A percentile compares a stretch with the other conserved stretches of the same genome.
phyloP scores from a whole-genome alignment of 129 eudicot genomes.

The Arctium minus region DNA sequence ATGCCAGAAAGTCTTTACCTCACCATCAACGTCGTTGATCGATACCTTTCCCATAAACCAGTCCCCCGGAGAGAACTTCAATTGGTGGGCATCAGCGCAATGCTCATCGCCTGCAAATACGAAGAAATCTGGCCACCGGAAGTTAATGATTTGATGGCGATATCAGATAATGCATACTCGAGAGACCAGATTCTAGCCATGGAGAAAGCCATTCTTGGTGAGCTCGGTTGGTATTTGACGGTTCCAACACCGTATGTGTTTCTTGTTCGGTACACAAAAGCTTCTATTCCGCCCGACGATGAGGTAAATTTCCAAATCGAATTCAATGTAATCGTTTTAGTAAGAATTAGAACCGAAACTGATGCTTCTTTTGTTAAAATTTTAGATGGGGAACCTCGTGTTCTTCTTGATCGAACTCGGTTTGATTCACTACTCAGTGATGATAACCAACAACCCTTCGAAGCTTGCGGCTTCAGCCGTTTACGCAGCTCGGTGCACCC shows the following conservation, averaged over 20 bases:
- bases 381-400: constrained; percentile 82
- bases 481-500: constrained; percentile 72
- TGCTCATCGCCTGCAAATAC: constrained; percentile 87
- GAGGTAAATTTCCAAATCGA: constrained; percentile 35
- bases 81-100: constrained; percentile 71
- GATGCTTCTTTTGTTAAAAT: background rate
- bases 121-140: constrained; percentile 99
- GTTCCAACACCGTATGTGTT: constrained; percentile 96
- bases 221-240: constrained; percentile 77
- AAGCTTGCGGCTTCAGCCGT: constrained; percentile 90
- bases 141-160: constrained; percentile 66
- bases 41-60: constrained; percentile 53
- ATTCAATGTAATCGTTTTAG: background rate
- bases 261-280: constrained; percentile 69
- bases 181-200: constrained; percentile 64
- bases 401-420: constrained; percentile 84
- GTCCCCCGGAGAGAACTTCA: constrained; percentile 81
- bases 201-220: constrained; percentile 82
- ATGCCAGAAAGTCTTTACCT: constrained; percentile 81
- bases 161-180: constrained; percentile 72
- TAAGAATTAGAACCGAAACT: background rate
- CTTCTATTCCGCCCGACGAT: constrained; percentile 59
- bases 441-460: constrained; percentile 53
- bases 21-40: constrained; percentile 66
- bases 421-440: constrained; percentile 46